These are phyloP conservation scores for Lactuca saligna DNA, from an alignment of 129 eudicot species.

Conservation along the genomic window DNA sequence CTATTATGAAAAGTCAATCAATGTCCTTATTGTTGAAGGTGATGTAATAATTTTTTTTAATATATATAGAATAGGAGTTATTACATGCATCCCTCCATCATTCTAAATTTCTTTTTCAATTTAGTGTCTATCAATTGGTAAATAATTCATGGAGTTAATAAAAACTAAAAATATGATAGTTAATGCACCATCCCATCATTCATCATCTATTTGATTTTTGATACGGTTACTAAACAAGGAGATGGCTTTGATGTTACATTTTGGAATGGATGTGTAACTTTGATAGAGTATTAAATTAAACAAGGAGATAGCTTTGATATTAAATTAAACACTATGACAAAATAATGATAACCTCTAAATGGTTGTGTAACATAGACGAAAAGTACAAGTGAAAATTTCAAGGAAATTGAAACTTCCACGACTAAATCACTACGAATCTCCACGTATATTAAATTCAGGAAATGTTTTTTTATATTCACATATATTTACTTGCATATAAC, in stretches of 20 bases:
- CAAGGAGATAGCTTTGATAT: slow-evolving; percentile 20
- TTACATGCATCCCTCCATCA: not conserved
- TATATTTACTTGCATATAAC: not conserved
- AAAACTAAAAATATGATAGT: not conserved
- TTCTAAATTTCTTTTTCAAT: not conserved
- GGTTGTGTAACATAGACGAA: slow-evolving; percentile 32
- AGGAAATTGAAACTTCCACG: slow-evolving; percentile 39
- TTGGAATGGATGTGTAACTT: slow-evolving; percentile 11
- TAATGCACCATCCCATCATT: no score
- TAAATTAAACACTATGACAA: slow-evolving; percentile 22
- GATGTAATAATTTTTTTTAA: no score
- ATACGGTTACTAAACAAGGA: slow-evolving; percentile 2
- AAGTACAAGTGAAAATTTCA: slow-evolving; percentile 19
- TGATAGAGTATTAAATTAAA: no score
- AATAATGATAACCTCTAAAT: slow-evolving; percentile 30
- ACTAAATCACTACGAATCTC: slow-evolving; percentile 31
- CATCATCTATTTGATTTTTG: not conserved
- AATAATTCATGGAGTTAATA: not conserved
- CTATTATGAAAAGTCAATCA: no score
- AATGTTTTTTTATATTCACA: not conserved
- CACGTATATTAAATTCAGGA: slow-evolving; percentile 21
- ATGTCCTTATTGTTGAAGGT: no score
- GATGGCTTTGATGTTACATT: slow-evolving; percentile 15
- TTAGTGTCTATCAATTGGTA: not conserved
- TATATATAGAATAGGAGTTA: no score